Evolutionary conservation across 1,284 basidiomycete genomes (phyloP).

Genomic region (Fomitopsis palustris): DNA sequence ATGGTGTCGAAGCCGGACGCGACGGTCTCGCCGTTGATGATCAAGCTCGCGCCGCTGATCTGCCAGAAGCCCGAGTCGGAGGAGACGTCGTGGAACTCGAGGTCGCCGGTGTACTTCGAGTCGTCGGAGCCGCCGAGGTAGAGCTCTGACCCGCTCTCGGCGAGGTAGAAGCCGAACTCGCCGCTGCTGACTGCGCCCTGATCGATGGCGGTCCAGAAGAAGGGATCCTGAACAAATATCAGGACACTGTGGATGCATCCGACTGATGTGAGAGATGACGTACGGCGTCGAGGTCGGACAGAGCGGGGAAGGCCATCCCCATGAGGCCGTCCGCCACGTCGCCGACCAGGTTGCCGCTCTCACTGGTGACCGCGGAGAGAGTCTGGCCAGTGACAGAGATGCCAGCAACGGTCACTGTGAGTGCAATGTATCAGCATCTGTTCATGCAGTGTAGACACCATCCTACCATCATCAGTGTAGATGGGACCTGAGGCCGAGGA

Average conservation of each 20-base stretch:
- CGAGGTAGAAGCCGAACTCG: conserved; percentile 57
- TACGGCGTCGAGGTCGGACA: conserved; percentile 13
- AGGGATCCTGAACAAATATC: conserved; percentile 22
- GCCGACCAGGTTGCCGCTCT: conserved; percentile 5
- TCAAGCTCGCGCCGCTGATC: conserved; percentile 32
- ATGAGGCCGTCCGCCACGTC: conserved; percentile 20
- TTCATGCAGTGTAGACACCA: too few species aligned
- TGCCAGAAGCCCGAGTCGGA: conserved; percentile 33
- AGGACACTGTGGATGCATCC: not conserved
- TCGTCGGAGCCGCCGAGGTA: conserved; percentile 52
- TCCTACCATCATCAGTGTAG: conserved; percentile 45
- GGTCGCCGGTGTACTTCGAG: conserved; percentile 33
- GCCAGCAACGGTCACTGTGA: not conserved
- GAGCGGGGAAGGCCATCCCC: conserved; percentile 19
- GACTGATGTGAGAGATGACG: not conserved
- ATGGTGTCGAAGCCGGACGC: conserved; percentile 27
- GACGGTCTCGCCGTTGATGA: conserved; percentile 25
- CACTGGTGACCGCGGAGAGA: conserved; percentile 14
- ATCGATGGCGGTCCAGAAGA: conserved; percentile 42
- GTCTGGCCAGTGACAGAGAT: conserved; percentile 19
- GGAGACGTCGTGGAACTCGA: conserved; percentile 17
- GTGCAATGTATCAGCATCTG: not conserved
- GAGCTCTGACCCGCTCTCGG: conserved; percentile 42
- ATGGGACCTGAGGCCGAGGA: conserved; percentile 46
- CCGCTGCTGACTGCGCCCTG: conserved; percentile 33